These are phyloP conservation scores for Myochromella boudieri DNA, from an alignment of 768 basidiomycete species.

Conservation along the genomic window DNA sequence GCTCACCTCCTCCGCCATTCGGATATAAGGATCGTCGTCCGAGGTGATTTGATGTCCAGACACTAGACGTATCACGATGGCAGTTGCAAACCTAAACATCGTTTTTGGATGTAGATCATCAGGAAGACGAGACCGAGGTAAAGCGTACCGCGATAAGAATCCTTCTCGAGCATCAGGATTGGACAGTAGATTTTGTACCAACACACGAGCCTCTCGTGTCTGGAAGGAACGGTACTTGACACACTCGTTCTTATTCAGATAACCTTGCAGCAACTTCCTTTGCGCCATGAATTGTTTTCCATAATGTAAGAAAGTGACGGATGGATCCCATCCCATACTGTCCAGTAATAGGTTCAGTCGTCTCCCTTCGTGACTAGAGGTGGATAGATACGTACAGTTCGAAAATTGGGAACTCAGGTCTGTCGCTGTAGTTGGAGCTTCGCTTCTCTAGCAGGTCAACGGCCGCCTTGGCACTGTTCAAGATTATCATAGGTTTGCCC, in stretches of 20 bases:
- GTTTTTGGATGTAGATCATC: not conserved
- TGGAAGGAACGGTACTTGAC: conserved; percentile 9
- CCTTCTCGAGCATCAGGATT: conserved; percentile 15
- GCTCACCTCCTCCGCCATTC: conserved; percentile 7
- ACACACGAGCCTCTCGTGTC: conserved; percentile 14
- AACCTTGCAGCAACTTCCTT: conserved; percentile 9
- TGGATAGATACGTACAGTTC: conserved; percentile 9
- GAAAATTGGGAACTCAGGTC: conserved; percentile 23
- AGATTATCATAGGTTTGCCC: conserved; percentile 20
- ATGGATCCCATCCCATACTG: conserved; percentile 4
- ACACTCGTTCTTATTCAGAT: conserved; percentile 11
- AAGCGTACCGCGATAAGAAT: conserved; percentile 16
- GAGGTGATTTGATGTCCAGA: conserved; percentile 17
- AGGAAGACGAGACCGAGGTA: not conserved
- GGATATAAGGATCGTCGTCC: conserved; percentile 16
- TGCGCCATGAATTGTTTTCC: conserved; percentile 16
- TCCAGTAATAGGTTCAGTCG: not conserved
- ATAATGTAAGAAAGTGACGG: conserved; percentile 13
- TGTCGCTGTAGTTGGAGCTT: conserved; percentile 32
- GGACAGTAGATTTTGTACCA: conserved; percentile 13
- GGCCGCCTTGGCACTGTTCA: conserved; percentile 35
- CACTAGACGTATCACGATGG: conserved; percentile 15
- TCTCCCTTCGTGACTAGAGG: not conserved
- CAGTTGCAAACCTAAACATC: conserved; percentile 15
- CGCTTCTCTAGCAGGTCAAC: conserved; percentile 42